Percentiles rank a stretch among this genome's conserved stretches.
Conservation (phyloP, 2,329 filamentous ascomycete genomes). For the Fusarium sp. region DNA sequence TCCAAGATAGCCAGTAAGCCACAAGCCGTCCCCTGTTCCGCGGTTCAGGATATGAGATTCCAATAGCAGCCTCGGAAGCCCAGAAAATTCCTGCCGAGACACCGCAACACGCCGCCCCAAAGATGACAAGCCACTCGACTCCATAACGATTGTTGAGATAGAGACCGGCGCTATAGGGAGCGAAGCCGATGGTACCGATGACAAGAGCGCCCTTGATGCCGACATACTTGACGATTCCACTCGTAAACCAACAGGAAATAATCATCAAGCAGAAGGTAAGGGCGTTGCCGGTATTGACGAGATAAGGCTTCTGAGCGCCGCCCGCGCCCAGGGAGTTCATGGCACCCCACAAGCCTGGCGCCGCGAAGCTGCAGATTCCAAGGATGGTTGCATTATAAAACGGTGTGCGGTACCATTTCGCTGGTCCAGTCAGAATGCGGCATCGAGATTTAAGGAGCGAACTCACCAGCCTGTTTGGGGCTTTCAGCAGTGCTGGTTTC, state of each 20-base stretch:
- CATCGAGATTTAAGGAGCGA: not conserved
- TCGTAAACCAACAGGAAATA: conserved; percentile 63
- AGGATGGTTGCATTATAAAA: conserved; percentile 47
- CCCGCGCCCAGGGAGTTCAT: conserved; percentile 47
- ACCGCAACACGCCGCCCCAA: conserved; percentile 57
- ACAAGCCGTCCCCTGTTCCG: conserved; percentile 70
- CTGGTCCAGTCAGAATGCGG: conserved; percentile 6
- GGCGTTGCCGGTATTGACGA: conserved; percentile 71
- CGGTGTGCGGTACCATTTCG: conserved; percentile 43
- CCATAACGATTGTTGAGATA: conserved; percentile 60
- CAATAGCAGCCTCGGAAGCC: conserved; percentile 51
- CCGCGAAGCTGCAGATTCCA: conserved; percentile 46
- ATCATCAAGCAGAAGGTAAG: conserved; percentile 61
- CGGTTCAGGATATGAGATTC: conserved; percentile 74
- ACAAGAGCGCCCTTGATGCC: conserved; percentile 53
- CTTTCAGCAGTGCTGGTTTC: not conserved
- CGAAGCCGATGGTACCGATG: conserved; percentile 58
- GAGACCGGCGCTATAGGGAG: conserved; percentile 56
- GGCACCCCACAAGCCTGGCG: conserved; percentile 45
- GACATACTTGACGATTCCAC: conserved; percentile 39
- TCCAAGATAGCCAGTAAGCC: conserved; percentile 71
- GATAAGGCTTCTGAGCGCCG: conserved; percentile 70
- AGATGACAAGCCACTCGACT: conserved; percentile 57
- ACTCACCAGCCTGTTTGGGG: not conserved
- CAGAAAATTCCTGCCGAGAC: conserved; percentile 53